A percentile compares a stretch with the other conserved stretches of the same genome.
These are phyloP conservation scores for Saccharomycopsis hybrid DNA, from an alignment of 1,139 yeast species.

Conservation along the genomic window DNA sequence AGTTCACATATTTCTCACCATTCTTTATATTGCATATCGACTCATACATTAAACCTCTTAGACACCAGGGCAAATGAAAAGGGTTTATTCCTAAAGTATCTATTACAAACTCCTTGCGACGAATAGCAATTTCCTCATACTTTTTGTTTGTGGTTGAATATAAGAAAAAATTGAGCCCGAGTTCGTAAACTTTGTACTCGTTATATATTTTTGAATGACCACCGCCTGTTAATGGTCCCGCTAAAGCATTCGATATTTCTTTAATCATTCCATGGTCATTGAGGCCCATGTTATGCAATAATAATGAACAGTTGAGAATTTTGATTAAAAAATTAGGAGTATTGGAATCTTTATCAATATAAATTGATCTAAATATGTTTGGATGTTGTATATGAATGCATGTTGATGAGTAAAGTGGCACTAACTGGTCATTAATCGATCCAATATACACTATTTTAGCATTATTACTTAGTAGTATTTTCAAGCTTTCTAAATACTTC, in stretches of 20 bases:
- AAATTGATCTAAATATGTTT: slow-evolving; percentile 80
- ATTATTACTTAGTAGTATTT: slow-evolving; percentile 58
- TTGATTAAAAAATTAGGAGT: slow-evolving; percentile 49
- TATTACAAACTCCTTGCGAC: slow-evolving; percentile 54
- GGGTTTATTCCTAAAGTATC: slow-evolving; percentile 69
- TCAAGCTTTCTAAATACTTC: slow-evolving; percentile 61
- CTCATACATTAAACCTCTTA: slow-evolving; percentile 71
- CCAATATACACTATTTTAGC: slow-evolving; percentile 80
- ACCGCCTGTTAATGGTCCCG: slow-evolving; percentile 90
- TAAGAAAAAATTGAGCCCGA: slow-evolving; percentile 67
- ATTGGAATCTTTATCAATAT: slow-evolving; percentile 54
- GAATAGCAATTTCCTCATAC: slow-evolving; percentile 45
- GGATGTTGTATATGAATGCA: slow-evolving; percentile 86
- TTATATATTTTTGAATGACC: slow-evolving; percentile 90
- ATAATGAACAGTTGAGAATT: slow-evolving; percentile 43
- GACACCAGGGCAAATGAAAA: slow-evolving; percentile 85
- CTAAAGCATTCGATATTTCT: slow-evolving; percentile 74
- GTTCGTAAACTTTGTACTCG: slow-evolving; percentile 76
- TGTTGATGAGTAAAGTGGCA: slow-evolving; percentile 83
- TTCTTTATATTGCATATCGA: slow-evolving; percentile 31
- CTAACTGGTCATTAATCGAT: slow-evolving; percentile 84
- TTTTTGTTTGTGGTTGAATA: slow-evolving; percentile 30
- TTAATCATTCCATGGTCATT: slow-evolving; percentile 73
- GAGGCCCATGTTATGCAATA: slow-evolving; percentile 53
- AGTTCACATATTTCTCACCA: slow-evolving; percentile 50